These are phyloP conservation scores for Cynanchum wilfordii DNA, from an alignment of 257 asterid species.

Conservation along the genomic window DNA sequence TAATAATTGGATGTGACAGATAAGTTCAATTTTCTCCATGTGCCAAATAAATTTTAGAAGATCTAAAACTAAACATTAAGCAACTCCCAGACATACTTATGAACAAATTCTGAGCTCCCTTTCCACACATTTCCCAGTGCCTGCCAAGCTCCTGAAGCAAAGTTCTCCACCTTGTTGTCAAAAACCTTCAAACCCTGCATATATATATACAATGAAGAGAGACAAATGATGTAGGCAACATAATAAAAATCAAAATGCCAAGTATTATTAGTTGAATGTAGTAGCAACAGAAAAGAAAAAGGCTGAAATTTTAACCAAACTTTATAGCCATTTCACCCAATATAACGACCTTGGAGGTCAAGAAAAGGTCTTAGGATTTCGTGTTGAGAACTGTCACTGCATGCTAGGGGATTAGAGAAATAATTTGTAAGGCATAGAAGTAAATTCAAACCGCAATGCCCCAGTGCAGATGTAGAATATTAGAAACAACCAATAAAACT, in stretches of 20 bases:
- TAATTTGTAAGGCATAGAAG: neutral
- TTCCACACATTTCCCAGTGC: constrained; percentile 92
- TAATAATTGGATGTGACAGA: neutral
- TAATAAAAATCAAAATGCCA: neutral
- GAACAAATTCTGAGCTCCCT: constrained; percentile 71
- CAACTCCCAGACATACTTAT: constrained; percentile 33
- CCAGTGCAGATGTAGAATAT: neutral
- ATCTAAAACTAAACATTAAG: neutral
- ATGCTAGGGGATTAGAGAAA: neutral
- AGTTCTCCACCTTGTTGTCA: constrained; percentile 74
- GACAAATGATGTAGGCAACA: neutral
- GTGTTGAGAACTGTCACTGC: neutral
- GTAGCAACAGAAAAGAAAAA: neutral
- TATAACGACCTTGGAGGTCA: neutral
- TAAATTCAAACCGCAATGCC: neutral
- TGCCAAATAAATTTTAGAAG: neutral
- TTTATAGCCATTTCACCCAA: neutral
- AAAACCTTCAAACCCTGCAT: constrained; percentile 84
- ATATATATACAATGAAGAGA: neutral
- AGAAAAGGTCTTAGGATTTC: neutral
- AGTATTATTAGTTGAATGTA: neutral
- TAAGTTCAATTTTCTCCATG: neutral
- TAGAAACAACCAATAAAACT: neutral
- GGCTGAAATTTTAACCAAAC: neutral
- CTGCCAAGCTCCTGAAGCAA: constrained; percentile 97